These are phyloP conservation scores for Paramecium sonneborni DNA, from an alignment of 73 alveolate species.

Conservation along the genomic window DNA sequence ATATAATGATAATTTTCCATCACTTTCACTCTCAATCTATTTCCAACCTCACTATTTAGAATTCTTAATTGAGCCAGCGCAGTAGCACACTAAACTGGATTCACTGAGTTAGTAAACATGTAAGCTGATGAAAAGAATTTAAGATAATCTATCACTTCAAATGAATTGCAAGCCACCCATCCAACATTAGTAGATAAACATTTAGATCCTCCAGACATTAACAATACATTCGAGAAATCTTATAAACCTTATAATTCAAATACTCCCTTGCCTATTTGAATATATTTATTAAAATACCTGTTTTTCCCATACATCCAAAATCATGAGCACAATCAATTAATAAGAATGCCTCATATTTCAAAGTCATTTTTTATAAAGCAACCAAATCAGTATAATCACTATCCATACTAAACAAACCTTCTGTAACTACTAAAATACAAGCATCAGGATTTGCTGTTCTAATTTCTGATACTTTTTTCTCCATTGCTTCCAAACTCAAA, in stretches of 20 bases:
- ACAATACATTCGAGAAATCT: conserved; percentile 62
- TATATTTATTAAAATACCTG: background rate
- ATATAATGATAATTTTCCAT: conserved; percentile 63
- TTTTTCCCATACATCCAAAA: conserved; percentile 68
- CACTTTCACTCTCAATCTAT: conserved; percentile 38
- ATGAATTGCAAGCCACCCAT: conserved; percentile 52
- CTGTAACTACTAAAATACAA: conserved; percentile 62
- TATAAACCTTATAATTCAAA: conserved; percentile 55
- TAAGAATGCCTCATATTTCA: conserved; percentile 61
- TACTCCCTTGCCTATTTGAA: conserved; percentile 28
- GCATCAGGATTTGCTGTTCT: conserved; percentile 59
- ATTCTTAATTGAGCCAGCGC: conserved; percentile 69
- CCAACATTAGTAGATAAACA: conserved; percentile 68
- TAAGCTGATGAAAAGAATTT: conserved; percentile 58
- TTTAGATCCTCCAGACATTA: conserved; percentile 70
- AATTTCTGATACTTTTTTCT: conserved; percentile 43
- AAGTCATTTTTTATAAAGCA: conserved; percentile 41
- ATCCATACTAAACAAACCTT: conserved; percentile 67
- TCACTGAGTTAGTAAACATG: conserved; percentile 67
- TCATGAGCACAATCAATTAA: conserved; percentile 66
- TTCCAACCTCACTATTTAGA: conserved; percentile 55
- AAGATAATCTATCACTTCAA: conserved; percentile 63
- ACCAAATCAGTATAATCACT: conserved; percentile 62
- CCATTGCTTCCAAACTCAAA: conserved; percentile 63
- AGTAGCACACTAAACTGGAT: conserved; percentile 62